Base-by-base conservation (phyloP, 768 basidiomycete genomes). In the Lentinus tigrinus region DNA sequence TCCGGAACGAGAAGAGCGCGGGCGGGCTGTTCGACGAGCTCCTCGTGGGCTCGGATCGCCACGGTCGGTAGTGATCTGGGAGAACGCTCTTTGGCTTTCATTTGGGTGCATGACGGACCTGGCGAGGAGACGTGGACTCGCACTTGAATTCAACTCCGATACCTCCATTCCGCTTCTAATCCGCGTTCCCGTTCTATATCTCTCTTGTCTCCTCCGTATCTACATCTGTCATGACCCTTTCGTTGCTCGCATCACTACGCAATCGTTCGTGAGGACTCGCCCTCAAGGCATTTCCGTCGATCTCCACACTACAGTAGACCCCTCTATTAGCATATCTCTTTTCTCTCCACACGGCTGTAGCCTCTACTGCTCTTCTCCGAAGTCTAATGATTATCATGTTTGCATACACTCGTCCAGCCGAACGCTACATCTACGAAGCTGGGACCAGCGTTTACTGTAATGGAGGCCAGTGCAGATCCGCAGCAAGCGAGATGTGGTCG, bases 1-100 rank as follows among this genome's bases (percentile, higher is more conserved):
- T 95, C 46, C 86, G 93, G 63, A 95, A 91, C 71, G 96, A 98
- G 75, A 82, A 81, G 47, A 85, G 88, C 13, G 94, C 97, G 17
- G 82, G 82, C 34, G 91, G 89, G 19, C 72, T 99, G 52, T 98
- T 93, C 70, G 88, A 91, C 67, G 86, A 85, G 70, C 79, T 99
- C 64, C 76, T 99, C 40, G 87, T 84, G 51, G 95, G 95, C 31
- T 93, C 93, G 52, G 93, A 94, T 72, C 80, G 95, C 11, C 57
- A 26, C 19, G 37, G 43, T 14, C 55, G 60, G 34, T 52, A 36
- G 44, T n/a, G 28, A 27, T 49, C 17, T 11, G 37, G 16, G 11
- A n/a, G 28, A 8, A 42, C 24, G 34, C 42, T 56, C 46, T 43
- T 21, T 13, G 36, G 13, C 27, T 49, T 13, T 27, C 28, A 40